Percentiles rank a stretch among this genome's conserved stretches.
These are phyloP conservation scores for Rhizophora mangle DNA, from an alignment of 345 rosid genomes.

Conservation along the genomic window DNA sequence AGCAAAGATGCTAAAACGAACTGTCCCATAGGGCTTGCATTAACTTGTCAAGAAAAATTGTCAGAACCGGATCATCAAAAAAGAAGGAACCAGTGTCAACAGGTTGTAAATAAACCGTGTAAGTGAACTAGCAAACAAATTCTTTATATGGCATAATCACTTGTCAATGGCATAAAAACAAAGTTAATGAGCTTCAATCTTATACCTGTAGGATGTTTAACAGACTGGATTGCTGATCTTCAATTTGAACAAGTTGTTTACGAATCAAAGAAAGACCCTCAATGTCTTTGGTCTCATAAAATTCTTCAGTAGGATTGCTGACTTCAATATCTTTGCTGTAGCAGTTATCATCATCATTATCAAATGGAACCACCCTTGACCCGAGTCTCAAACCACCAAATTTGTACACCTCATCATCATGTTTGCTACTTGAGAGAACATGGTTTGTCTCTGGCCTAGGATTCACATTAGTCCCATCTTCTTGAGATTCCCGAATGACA, in stretches of 20 bases:
- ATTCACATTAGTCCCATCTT: conserved; percentile 24
- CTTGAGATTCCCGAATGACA: conserved; percentile 27
- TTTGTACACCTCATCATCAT: conserved; percentile 37
- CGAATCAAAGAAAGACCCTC: conserved; percentile 63
- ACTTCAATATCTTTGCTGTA: conserved; percentile 26
- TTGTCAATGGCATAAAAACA: not conserved
- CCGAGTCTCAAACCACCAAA: conserved; percentile 47
- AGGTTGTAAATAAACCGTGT: not conserved
- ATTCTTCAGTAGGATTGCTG: conserved; percentile 30
- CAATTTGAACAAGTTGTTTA: conserved; percentile 78
- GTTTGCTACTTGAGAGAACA: conserved; percentile 37
- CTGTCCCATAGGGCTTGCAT: not conserved
- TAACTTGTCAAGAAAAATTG: not conserved
- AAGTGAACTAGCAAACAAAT: not conserved
- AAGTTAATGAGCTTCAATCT: conserved; percentile 2
- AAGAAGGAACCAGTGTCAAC: too few relatives aligned
- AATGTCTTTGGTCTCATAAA: conserved; percentile 48
- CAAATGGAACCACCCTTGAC: conserved; percentile 56
- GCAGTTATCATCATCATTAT: conserved; percentile 40
- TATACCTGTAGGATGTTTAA: conserved; percentile 78
- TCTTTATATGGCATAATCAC: too few relatives aligned
- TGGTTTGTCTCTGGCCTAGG: conserved; percentile 42
- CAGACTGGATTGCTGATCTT: conserved; percentile 81
- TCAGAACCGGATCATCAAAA: too few relatives aligned
- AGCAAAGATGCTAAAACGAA: not conserved